A percentile compares a stretch with the other conserved stretches of the same genome.
These are phyloP conservation scores for Botrytis squamosa DNA, from an alignment of 2,329 filamentous ascomycete species.

Conservation along the genomic window DNA sequence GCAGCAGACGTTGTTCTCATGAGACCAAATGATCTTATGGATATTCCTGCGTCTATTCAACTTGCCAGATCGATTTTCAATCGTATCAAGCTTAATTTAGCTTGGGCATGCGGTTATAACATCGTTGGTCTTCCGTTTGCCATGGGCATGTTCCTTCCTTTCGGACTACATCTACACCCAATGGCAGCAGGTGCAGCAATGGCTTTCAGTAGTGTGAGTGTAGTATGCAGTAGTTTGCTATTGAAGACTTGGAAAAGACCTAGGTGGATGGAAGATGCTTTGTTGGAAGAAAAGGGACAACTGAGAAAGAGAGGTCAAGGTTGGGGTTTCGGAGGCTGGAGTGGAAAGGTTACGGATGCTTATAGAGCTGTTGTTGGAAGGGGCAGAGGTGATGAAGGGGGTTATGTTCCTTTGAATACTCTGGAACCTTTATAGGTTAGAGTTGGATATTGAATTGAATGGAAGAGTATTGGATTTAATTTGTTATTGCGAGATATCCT, in stretches of 20 bases:
- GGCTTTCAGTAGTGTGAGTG: slow-evolving; percentile 85
- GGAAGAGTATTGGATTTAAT: background rate
- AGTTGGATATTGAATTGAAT: slow-evolving; percentile 2
- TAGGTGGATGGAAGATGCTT: slow-evolving; percentile 76
- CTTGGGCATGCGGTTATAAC: slow-evolving; percentile 94
- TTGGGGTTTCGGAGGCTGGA: slow-evolving; percentile 42
- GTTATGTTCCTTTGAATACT: slow-evolving; percentile 56
- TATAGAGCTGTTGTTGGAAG: slow-evolving; percentile 41
- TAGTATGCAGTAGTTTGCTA: slow-evolving; percentile 79
- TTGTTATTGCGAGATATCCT: slow-evolving; percentile 4
- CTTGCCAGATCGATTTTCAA: slow-evolving; percentile 83
- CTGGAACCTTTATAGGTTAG: slow-evolving; percentile 29
- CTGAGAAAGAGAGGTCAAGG: slow-evolving; percentile 34
- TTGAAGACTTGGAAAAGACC: slow-evolving; percentile 86
- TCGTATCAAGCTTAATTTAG: slow-evolving; percentile 89
- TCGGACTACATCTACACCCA: slow-evolving; percentile 83
- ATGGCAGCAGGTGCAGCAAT: slow-evolving; percentile 95
- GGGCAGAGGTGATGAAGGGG: slow-evolving; percentile 48
- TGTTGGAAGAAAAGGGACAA: slow-evolving; percentile 59
- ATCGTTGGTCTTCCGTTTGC: slow-evolving; percentile 87
- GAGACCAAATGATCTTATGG: slow-evolving; percentile 86
- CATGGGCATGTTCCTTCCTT: slow-evolving; percentile 92
- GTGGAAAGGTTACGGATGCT: slow-evolving; percentile 46
- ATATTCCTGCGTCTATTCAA: slow-evolving; percentile 82
- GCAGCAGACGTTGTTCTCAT: slow-evolving; percentile 95